phyloP scores from a whole-genome alignment of 352 stramenopile genomes.

The Phytophthora megakarya region DNA sequence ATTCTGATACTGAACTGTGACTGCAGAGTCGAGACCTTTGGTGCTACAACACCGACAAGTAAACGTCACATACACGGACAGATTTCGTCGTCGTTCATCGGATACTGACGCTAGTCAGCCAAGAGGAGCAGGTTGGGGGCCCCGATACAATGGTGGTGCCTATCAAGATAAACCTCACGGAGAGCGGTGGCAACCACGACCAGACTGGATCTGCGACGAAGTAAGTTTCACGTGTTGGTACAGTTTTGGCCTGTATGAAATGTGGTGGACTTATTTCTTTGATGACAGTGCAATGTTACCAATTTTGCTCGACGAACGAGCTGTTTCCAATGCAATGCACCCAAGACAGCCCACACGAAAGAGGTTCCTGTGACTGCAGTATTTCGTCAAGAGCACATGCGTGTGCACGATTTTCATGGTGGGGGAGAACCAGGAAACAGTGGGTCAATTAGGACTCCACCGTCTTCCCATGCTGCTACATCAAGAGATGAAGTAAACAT shows the following conservation, averaged over 20 bases:
- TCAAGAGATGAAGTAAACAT: conserved; percentile 6
- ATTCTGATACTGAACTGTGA: conserved; percentile 7
- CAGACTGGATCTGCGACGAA: conserved; percentile 78
- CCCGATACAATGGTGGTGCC: not conserved
- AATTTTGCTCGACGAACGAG: conserved; percentile 69
- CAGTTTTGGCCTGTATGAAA: too few species aligned
- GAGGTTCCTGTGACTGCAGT: conserved; percentile 39
- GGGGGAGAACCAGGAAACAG: not conserved
- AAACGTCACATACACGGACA: conserved; percentile 57
- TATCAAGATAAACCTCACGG: conserved; percentile 19
- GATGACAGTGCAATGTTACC: conserved; percentile 61
- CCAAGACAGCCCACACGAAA: conserved; percentile 38
- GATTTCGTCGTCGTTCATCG: conserved; percentile 30
- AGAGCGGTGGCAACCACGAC: conserved; percentile 34
- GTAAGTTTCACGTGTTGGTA: conserved; percentile 30
- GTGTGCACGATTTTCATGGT: conserved; percentile 5
- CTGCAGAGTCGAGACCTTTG: conserved; percentile 56
- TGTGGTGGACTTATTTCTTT: conserved; percentile 8
- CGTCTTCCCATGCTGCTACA: not conserved
- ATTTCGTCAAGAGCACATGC: conserved; percentile 13
- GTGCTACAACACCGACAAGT: conserved; percentile 52
- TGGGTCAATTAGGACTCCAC: not conserved
- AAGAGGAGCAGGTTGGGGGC: conserved; percentile 13
- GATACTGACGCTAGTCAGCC: conserved; percentile 13
- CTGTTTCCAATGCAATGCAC: conserved; percentile 77